Percentiles rank a stretch among this genome's conserved stretches.
Conservation (phyloP, 169 alveolate species). For the Plasmodium fragile region DNA sequence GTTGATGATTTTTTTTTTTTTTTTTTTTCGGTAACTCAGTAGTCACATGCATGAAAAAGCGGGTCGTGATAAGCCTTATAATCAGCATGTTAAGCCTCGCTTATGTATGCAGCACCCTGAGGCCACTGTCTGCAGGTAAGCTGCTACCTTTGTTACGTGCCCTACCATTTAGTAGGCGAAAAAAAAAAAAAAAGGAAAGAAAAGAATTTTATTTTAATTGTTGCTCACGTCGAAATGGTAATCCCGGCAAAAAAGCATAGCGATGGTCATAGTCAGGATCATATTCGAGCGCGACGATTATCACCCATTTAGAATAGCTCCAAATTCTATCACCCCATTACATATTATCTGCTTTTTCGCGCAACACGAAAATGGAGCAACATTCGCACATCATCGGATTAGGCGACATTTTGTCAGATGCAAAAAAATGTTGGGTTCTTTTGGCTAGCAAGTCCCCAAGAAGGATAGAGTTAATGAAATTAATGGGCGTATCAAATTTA, state of each 20-base stretch:
- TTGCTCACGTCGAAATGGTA: not conserved
- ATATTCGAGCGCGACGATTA: not conserved
- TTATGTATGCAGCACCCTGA: not conserved
- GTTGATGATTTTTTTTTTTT: not conserved
- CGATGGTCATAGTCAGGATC: not conserved
- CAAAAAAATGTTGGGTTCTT: slow-evolving; percentile 43
- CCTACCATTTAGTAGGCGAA: not conserved
- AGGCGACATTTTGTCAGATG: slow-evolving; percentile 37
- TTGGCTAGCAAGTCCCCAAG: slow-evolving; percentile 75
- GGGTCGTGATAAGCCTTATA: not conserved
- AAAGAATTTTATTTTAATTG: not conserved
- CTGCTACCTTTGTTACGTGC: not conserved
- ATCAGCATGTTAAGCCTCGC: not conserved
- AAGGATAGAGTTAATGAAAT: slow-evolving; percentile 56
- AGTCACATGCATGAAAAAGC: not conserved
- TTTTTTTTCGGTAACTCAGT: not conserved
- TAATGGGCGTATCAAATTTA: slow-evolving; percentile 55
- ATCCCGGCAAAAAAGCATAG: not conserved
- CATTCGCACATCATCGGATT: slow-evolving; percentile 40
- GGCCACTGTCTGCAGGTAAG: not conserved
- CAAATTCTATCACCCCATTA: not conserved
- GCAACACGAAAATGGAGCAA: slow-evolving; percentile 8
- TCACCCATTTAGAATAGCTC: not conserved
- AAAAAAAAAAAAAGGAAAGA: not conserved
- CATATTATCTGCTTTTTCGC: not conserved